phyloP scores from a whole-genome alignment of 805 yeast species.

The Myxozyma geophila region DNA sequence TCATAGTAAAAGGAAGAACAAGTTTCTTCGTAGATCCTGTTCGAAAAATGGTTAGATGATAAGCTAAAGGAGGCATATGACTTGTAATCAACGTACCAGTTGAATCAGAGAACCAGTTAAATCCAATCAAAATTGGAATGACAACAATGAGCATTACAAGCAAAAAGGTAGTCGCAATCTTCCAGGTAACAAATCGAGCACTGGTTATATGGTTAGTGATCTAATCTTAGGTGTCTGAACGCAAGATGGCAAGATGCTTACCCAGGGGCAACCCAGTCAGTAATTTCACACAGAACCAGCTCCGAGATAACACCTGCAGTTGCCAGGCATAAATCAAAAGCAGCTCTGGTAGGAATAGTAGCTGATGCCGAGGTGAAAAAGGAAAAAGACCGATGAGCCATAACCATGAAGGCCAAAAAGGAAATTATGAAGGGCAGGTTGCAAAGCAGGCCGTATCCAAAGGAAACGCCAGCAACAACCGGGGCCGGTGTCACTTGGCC shows the following conservation, averaged over 20 bases:
- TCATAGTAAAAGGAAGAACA: constrained; percentile 18
- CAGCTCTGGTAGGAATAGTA: constrained; percentile 27
- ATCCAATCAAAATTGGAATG: constrained; percentile 42
- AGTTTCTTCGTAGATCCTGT: constrained; percentile 22
- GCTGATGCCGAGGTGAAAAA: constrained; percentile 33
- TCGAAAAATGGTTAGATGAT: neutral
- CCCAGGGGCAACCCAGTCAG: constrained; percentile 40
- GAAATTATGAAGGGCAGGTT: constrained; percentile 32
- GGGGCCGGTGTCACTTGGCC: constrained; percentile 1
- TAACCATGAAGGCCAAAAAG: constrained; percentile 26
- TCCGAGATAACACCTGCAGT: constrained; percentile 44
- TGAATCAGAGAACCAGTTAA: constrained; percentile 36
- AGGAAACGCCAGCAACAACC: constrained; percentile 20
- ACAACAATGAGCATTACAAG: constrained; percentile 41
- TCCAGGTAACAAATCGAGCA: constrained; percentile 41
- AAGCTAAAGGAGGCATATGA: neutral
- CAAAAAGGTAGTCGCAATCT: constrained; percentile 39
- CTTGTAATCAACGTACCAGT: constrained; percentile 21
- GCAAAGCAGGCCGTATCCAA: constrained; percentile 23
- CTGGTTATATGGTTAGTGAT: constrained; percentile 3
- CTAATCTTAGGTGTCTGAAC: neutral
- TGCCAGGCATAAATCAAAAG: constrained; percentile 33
- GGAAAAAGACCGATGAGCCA: constrained; percentile 35
- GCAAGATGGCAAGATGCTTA: constrained; percentile 11
- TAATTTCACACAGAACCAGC: constrained; percentile 49